These are phyloP conservation scores for Albizia julibrissin DNA, from an alignment of 306 rosid genomes.

Conservation along the genomic window DNA sequence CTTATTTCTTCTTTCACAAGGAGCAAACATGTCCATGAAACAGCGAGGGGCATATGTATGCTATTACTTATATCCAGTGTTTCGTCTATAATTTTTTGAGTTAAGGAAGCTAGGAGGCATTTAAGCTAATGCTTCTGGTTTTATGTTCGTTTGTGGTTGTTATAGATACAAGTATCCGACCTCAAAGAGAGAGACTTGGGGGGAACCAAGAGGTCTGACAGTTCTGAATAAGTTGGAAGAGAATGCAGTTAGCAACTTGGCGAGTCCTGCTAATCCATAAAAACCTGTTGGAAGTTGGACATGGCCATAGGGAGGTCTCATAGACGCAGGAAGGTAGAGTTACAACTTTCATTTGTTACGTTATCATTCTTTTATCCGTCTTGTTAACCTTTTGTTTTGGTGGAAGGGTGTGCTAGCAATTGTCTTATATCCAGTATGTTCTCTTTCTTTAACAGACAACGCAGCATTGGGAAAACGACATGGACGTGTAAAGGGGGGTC, in stretches of 20 bases:
- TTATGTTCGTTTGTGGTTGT: background rate
- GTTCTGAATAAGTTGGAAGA: no score
- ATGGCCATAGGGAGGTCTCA: background rate
- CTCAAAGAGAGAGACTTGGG: no score
- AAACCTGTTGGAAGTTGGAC: constrained; percentile 10
- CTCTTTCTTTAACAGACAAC: background rate
- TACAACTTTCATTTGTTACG: background rate
- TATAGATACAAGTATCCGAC: constrained; percentile 10
- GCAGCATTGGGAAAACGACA: background rate
- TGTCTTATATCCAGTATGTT: background rate
- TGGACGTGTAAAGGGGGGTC: constrained; percentile 12
- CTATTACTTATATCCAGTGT: no score
- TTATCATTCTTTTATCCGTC: no score
- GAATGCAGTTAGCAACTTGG: no score
- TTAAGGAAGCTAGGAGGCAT: background rate
- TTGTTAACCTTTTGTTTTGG: no score
- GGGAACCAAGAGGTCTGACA: no score
- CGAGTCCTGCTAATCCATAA: constrained; percentile 1
- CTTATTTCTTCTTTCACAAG: background rate
- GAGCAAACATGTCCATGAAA: background rate
- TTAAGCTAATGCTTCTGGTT: background rate
- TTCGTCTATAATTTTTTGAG: no score
- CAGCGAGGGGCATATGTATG: background rate
- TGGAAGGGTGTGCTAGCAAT: no score
- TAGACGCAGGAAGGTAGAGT: constrained; percentile 1